Evolutionary conservation across 306 rosid genomes (phyloP).

Genomic region (Hippophae gyantsensis): DNA sequence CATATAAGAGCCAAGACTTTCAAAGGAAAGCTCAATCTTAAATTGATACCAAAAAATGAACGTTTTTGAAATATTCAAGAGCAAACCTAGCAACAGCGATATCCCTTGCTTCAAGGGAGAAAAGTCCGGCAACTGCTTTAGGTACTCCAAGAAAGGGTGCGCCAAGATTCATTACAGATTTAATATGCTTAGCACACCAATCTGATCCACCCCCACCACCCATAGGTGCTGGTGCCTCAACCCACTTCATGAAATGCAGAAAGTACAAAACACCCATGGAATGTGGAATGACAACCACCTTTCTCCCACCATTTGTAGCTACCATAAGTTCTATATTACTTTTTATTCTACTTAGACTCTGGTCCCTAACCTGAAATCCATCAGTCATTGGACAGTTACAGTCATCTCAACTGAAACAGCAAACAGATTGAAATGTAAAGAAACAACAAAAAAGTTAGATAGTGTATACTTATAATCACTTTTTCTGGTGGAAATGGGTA

Average conservation of each 20-base stretch:
- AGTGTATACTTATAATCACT: constrained; percentile 7
- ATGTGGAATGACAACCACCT: constrained; percentile 79
- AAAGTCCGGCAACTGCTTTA: constrained; percentile 66
- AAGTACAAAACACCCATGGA: constrained; percentile 82
- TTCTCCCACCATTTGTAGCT: constrained; percentile 60
- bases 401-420: not conserved
- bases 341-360: constrained; percentile 62
- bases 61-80: constrained; percentile 2
- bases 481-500: constrained; percentile 6
- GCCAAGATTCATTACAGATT: constrained; percentile 69
- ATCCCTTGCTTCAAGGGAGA: constrained; percentile 74
- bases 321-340: constrained; percentile 75
- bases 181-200: constrained; percentile 80
- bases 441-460: not conserved
- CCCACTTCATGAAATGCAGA: constrained; percentile 89
- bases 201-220: constrained; percentile 84
- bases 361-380: constrained; percentile 61
- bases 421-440: not conserved
- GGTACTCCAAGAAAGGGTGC: constrained; percentile 88
- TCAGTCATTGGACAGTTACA: constrained; percentile 15
- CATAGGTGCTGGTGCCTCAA: constrained; percentile 67
- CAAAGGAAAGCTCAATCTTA: too few relatives aligned
- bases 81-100: constrained; percentile 75
- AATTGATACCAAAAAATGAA: not conserved
- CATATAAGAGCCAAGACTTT: too few relatives aligned